Evolutionary conservation across 2,329 filamentous ascomycete species (phyloP).

Genomic region (Calonectria crousiana): DNA sequence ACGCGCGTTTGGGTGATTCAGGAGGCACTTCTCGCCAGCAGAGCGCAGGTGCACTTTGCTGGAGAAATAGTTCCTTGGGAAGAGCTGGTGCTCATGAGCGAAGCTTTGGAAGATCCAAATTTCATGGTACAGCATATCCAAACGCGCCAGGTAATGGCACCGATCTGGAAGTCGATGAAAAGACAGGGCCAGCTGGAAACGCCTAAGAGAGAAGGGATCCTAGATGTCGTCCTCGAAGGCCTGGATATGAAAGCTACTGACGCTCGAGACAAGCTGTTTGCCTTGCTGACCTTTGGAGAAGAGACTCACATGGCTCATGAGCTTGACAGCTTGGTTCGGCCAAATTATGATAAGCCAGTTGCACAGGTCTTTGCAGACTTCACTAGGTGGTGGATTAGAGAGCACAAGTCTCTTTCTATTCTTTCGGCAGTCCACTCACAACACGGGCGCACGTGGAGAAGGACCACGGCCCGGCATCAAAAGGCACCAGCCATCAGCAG

Average conservation of each 20-base stretch:
- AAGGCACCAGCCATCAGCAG: fast-evolving
- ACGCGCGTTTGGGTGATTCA: conserved; percentile 32
- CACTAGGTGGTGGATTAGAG: conserved; percentile 34
- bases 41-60: conserved; percentile 8
- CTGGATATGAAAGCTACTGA: conserved; percentile 35
- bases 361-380: conserved; percentile 34
- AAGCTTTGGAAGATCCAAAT: not conserved
- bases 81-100: conserved; percentile 29
- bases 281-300: conserved; percentile 29
- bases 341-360: conserved; percentile 31
- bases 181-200: not conserved
- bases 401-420: conserved; percentile 24
- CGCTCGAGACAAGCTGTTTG: conserved; percentile 31
- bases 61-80: conserved; percentile 18
- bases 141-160: conserved; percentile 25
- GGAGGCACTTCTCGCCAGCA: conserved; percentile 26
- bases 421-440: conserved; percentile 30
- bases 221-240: conserved; percentile 29
- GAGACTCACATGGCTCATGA: conserved; percentile 22
- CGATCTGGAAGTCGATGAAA: conserved; percentile 30
- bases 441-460: conserved; percentile 28
- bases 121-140: conserved; percentile 28
- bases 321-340: conserved; percentile 29
- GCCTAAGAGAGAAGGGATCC: not conserved
- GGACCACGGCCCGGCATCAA: not conserved